phyloP scores from a whole-genome alignment of 2,329 filamentous ascomycete genomes.

The Hypoxylon sp. region DNA sequence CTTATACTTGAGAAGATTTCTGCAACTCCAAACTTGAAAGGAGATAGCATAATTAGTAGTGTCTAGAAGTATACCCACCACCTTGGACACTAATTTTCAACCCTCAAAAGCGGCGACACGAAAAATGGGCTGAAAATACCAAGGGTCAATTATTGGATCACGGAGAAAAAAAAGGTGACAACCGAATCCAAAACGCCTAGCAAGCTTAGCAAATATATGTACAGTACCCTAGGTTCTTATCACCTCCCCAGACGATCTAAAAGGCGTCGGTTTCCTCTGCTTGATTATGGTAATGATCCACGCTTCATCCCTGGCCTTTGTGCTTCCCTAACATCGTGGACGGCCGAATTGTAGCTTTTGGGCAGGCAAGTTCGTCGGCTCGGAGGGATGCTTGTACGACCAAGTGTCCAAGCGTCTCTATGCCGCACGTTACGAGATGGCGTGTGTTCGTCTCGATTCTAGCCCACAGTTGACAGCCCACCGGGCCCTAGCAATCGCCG shows the following conservation, averaged over 20 bases:
- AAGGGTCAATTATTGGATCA: conserved; percentile 27
- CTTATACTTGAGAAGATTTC: not conserved
- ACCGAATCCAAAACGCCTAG: conserved; percentile 21
- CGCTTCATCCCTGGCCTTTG: conserved; percentile 3
- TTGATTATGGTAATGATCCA: conserved; percentile 16
- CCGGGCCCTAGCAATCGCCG: conserved; percentile 14
- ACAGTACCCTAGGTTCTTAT: too few relatives aligned
- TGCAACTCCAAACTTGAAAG: too few relatives aligned
- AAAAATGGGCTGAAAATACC: conserved; percentile 13
- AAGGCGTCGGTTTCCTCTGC: conserved; percentile 11
- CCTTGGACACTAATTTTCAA: too few relatives aligned
- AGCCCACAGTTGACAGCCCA: conserved; percentile 29
- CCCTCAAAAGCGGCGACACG: conserved; percentile 4
- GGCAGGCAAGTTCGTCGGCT: not conserved
- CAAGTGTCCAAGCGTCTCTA: not conserved
- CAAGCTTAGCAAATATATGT: too few relatives aligned
- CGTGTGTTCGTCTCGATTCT: conserved; percentile 10
- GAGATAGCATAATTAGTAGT: too few relatives aligned
- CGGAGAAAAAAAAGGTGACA: too few relatives aligned
- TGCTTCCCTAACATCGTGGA: too few relatives aligned
- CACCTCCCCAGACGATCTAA: conserved; percentile 31
- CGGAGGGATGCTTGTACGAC: conserved; percentile 7
- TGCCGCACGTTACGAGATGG: conserved; percentile 2
- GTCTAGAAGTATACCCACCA: too few relatives aligned
- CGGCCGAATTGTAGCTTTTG: conserved; percentile 3